Evolutionary conservation across 768 basidiomycete species (phyloP).

Genomic region (Nidula microcarpa): DNA sequence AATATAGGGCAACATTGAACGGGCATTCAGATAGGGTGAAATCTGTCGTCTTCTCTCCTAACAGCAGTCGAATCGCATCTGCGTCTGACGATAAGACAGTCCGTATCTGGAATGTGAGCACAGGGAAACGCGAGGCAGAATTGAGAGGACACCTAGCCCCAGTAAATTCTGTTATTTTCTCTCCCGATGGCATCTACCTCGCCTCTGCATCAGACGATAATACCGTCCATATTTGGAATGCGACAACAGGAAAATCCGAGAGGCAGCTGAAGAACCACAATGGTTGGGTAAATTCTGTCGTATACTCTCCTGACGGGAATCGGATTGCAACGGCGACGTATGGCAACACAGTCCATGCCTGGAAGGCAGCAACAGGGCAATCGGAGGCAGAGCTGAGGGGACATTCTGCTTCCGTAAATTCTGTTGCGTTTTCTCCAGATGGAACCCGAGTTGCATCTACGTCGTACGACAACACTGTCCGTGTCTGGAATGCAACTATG

Average conservation of each 20-base stretch:
- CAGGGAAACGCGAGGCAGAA: background rate
- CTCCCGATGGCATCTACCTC: background rate
- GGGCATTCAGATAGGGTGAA: background rate
- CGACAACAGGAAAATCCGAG: background rate
- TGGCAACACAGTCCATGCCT: background rate
- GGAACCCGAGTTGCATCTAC: background rate
- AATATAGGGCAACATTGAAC: background rate
- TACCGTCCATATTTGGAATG: background rate
- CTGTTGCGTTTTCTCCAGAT: background rate
- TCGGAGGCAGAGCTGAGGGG: background rate
- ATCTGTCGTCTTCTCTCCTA: background rate
- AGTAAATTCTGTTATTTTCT: background rate
- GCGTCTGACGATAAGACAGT: background rate
- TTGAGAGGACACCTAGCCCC: background rate
- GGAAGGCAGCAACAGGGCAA: background rate
- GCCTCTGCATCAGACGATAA: background rate
- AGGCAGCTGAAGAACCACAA: background rate
- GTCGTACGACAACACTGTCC: background rate
- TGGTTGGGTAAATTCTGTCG: background rate
- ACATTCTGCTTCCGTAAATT: background rate
- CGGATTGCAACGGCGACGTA: background rate
- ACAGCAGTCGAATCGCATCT: background rate
- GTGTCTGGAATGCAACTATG: background rate
- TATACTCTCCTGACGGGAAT: background rate
- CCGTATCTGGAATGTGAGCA: background rate